Conservation (phyloP, 768 basidiomycete genomes). For the Tephrocybe sp. region DNA sequence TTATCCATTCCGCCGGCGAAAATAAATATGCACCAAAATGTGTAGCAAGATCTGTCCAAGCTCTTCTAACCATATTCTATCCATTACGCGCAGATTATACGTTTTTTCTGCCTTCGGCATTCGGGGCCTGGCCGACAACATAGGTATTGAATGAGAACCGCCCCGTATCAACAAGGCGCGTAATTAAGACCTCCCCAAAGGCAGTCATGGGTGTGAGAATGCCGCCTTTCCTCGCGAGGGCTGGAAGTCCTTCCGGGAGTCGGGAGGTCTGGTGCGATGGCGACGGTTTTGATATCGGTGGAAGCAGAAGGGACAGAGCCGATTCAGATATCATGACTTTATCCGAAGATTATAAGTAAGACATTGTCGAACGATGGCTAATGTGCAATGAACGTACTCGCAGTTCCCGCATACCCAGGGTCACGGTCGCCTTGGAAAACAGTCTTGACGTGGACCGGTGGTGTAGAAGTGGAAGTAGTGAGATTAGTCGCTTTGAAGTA, state of each 20-base stretch:
- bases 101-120: conserved; percentile 20
- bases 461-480: conserved; percentile 53
- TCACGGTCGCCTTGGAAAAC: conserved; percentile 68
- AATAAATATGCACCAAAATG: too few species aligned
- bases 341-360: not conserved
- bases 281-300: conserved; percentile 26
- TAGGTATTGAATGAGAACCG: conserved; percentile 55
- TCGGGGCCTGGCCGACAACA: conserved; percentile 30
- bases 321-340: conserved; percentile 73
- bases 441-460: conserved; percentile 53
- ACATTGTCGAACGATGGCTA: not conserved
- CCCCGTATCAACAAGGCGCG: conserved; percentile 59
- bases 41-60: too few species aligned
- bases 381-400: conserved; percentile 35
- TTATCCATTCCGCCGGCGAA: too few species aligned
- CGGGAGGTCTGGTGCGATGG: conserved; percentile 12
- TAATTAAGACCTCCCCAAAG: conserved; percentile 72
- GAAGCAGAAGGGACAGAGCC: conserved; percentile 67
- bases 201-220: conserved; percentile 82
- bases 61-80: too few species aligned
- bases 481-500: conserved; percentile 65
- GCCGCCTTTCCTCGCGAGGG: conserved; percentile 63
- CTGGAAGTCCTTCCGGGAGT: conserved; percentile 47
- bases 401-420: conserved; percentile 66
- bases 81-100: conserved; percentile 9